Conservation (phyloP, 768 basidiomycete species). For the Russula ochroleuca region DNA sequence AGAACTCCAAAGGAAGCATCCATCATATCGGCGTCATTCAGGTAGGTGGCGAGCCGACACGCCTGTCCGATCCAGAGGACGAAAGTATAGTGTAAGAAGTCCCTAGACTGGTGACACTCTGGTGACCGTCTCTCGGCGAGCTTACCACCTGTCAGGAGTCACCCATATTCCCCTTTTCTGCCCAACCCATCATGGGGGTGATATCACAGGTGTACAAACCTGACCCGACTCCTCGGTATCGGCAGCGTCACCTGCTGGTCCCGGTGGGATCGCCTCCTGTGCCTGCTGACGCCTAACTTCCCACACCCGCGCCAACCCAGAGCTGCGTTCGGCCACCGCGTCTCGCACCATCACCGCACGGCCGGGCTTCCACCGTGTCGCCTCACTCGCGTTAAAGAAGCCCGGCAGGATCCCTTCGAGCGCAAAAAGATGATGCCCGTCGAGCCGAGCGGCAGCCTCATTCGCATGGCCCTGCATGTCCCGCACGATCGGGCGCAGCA, state of each 20-base stretch:
- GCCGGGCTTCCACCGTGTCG: slow-evolving; percentile 50
- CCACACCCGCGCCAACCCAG: slow-evolving; percentile 42
- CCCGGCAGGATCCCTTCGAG: slow-evolving; percentile 69
- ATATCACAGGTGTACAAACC: no score
- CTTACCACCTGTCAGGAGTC: no score
- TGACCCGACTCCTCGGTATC: neutral
- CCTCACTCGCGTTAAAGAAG: slow-evolving; percentile 64
- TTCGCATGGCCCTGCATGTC: slow-evolving; percentile 34
- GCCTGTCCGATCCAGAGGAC: no score
- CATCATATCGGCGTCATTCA: no score
- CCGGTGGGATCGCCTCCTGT: slow-evolving; percentile 21
- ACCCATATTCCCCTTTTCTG: no score
- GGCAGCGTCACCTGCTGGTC: neutral
- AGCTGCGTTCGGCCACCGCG: slow-evolving; percentile 48
- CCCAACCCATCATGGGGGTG: no score
- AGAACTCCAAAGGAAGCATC: no score
- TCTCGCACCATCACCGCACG: slow-evolving; percentile 59
- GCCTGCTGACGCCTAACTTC: slow-evolving; percentile 34
- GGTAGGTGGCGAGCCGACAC: no score
- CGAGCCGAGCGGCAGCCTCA: slow-evolving; percentile 34
- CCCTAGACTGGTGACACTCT: no score
- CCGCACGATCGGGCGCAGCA: slow-evolving; percentile 44
- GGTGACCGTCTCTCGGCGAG: no score
- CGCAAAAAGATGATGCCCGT: slow-evolving; percentile 57
- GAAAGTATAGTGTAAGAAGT: no score